These are phyloP conservation scores for Hypoxylon sp. DNA, from an alignment of 2,329 filamentous ascomycete species.

Conservation along the genomic window DNA sequence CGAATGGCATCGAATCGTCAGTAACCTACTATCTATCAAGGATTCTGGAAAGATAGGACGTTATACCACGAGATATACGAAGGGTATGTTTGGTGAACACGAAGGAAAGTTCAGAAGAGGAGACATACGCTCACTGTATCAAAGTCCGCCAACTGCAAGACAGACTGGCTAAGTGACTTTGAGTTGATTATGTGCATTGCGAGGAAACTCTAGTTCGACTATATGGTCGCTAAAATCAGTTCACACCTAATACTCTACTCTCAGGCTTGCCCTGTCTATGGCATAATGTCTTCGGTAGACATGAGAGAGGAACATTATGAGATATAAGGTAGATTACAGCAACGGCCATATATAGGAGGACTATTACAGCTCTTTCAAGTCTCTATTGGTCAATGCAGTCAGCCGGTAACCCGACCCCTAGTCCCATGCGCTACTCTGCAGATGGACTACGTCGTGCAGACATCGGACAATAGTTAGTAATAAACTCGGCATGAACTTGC, in stretches of 20 bases:
- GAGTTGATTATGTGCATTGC: too few species aligned
- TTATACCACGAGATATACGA: not conserved
- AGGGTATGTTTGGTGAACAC: too few species aligned
- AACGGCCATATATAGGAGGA: too few species aligned
- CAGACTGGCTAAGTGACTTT: conserved; percentile 43
- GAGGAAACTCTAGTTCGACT: not conserved
- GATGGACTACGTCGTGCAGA: too few species aligned
- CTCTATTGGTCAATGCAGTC: too few species aligned
- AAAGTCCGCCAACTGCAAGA: conserved; percentile 29
- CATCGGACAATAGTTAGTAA: too few species aligned
- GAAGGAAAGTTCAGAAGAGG: not conserved
- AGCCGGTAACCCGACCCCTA: not conserved
- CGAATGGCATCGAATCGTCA: conserved; percentile 34
- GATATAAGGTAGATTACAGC: too few species aligned
- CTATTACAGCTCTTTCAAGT: too few species aligned
- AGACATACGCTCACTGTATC: conserved; percentile 5
- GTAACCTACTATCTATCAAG: not conserved
- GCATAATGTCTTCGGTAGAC: too few species aligned
- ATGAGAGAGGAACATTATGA: too few species aligned
- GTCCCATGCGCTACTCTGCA: not conserved
- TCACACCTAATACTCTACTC: not conserved
- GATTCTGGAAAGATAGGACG: not conserved
- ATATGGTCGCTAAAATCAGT: not conserved
- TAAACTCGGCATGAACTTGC: too few species aligned
- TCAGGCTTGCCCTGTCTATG: not conserved